Base-by-base conservation (phyloP, 2,329 filamentous ascomycete genomes). In the Aspergillus oerlinghausenensis region DNA sequence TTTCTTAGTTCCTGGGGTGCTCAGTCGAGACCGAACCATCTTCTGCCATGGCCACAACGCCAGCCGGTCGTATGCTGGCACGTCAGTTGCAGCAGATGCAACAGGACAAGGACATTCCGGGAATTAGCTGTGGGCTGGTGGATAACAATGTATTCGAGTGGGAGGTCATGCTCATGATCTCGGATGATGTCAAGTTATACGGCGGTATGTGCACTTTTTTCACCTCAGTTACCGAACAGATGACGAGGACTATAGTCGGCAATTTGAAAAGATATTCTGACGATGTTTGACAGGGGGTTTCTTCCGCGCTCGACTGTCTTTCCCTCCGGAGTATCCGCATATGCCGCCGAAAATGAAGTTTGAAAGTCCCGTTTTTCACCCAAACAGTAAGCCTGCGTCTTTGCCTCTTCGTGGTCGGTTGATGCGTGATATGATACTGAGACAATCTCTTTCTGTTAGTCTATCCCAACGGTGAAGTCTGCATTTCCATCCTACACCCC, bases 101-200 rank as follows among this genome's bases (percentile, higher is more conserved):
- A 76, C 86, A 83, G 25, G 88, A 90, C 73, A 93, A 92, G 71
- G 92, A 96, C 74, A 88, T 97, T 49, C 91, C 91, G 0, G 94
- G 93, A 53, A 96, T 97, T 70, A 97, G 92, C 60, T 96, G 91
- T 67, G 94, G 94, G 0, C 80, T 99, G 47, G 86, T 92, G 52
- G 86, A 88, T 67, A 89, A 89, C 73, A 88, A 96, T 72, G 86
- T 97, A 9, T 97, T 97, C 64, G 89, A 96, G 79, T 99, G 94
- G 94, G 92, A 97, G 75, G 92, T 97, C 21, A 96, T 97, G 89
- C 85, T 99, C 59, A 97, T 99, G 93, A 93, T 97, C 63, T 91
- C 86, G 60, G 92, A 97, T 67, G 92, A 96, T 70, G 92, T 89
- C 76, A 93, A 92, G 76, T 89, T 90, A 75, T 97, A 97, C 67